These are phyloP conservation scores for Pythium phragmitis DNA, from an alignment of 352 stramenopile species.

Conservation along the genomic window DNA sequence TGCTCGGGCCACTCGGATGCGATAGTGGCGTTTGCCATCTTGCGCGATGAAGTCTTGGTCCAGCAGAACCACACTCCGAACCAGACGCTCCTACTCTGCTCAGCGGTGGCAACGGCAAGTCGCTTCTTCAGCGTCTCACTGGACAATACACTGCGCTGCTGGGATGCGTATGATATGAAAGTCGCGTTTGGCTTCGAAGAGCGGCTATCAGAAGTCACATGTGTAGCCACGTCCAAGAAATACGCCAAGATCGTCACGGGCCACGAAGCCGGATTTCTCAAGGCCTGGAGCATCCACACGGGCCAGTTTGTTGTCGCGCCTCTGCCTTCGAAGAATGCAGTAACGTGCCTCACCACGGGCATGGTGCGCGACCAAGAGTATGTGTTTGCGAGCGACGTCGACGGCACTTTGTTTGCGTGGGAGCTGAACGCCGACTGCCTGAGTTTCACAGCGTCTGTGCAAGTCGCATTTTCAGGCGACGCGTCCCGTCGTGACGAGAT, in stretches of 20 bases:
- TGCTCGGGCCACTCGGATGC: constrained; percentile 51
- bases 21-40: constrained; percentile 45
- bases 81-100: neutral
- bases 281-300: constrained; percentile 63
- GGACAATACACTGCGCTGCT: constrained; percentile 74
- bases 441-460: constrained; percentile 12
- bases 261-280: constrained; percentile 53
- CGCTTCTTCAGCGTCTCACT: constrained; percentile 68
- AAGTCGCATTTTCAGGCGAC: constrained; percentile 21
- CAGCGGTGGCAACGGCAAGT: constrained; percentile 22
- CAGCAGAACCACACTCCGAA: neutral
- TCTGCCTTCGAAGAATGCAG: constrained; percentile 31
- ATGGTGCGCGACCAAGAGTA: constrained; percentile 60
- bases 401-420: constrained; percentile 53
- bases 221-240: constrained; percentile 45
- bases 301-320: constrained; percentile 39
- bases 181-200: constrained; percentile 65
- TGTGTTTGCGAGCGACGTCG: constrained; percentile 45
- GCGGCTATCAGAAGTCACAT: constrained; percentile 59
- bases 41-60: constrained; percentile 29
- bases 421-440: constrained; percentile 49
- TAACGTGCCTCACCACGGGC: constrained; percentile 53
- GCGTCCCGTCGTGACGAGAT: constrained; percentile 44
- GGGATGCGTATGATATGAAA: constrained; percentile 72
- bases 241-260: constrained; percentile 63